Base-by-base conservation (phyloP, 495 filamentous ascomycete genomes). In the Aspergillus bridgeri region DNA sequence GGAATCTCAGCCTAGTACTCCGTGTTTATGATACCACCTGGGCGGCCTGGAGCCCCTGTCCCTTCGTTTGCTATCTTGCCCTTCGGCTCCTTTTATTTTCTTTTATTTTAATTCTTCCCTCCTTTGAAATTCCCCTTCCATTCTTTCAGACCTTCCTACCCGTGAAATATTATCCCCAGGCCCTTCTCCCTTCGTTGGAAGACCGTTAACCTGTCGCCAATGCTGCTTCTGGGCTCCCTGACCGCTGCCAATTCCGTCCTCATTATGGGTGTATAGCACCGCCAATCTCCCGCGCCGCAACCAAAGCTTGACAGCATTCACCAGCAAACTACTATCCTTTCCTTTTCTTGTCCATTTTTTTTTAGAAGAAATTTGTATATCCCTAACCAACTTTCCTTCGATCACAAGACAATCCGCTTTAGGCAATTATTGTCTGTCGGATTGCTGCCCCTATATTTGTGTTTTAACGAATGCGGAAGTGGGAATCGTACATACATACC, bases 381-480 rank as follows among this genome's bases (percentile, higher is more conserved):
- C 17, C 33, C 33, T 38, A 15, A 15, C 13, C 3, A 15, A 15
- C 5, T 38, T 2, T 38, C 9, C 33, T 3, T 4, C 13, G 3
- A 38, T 38, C 33, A 38, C 33, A 13, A 47, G 18, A 20, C 22
- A 18, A 8, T 21, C 45, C 22, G 45, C 6, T 20, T 29, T 11
- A 20, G 48, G 17, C 25, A 33, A 29, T 21, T 51, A 13, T 19
- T 19, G 24, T 24, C n/a, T 33, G 19, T 19, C 8, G n/a, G 22
- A 17, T 27, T 22, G 19, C 43, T 18, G 29, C 33, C 48, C 27
- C 27, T n/a, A 48, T 45, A 23, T 46, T 55, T 51, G 51, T 44
- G 51, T 49, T 44, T 44, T 48, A 53, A 53, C 59, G 59, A 44
- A 61, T 61, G 59, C 59, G 54, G 54, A 61, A 61, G 38, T 51